phyloP scores from a whole-genome alignment of 192 early-diverging fungal species.

The Lunasporangiospora selenospora region DNA sequence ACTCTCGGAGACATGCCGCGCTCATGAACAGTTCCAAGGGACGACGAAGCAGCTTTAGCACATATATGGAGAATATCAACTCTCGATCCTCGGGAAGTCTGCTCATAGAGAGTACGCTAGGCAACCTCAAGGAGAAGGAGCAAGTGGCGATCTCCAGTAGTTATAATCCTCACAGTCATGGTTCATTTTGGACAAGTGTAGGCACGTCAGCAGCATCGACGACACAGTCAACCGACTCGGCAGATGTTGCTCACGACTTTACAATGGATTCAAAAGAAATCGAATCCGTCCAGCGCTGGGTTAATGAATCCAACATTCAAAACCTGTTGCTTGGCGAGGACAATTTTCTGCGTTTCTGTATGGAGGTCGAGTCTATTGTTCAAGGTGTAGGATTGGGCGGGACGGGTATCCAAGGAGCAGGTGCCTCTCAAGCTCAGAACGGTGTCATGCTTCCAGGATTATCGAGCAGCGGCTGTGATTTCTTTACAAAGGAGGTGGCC shows the following conservation, averaged over 20 bases:
- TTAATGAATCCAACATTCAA: slow-evolving; percentile 36
- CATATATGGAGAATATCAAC: slow-evolving; percentile 37
- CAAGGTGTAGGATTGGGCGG: slow-evolving; percentile 34
- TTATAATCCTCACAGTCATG: slow-evolving; percentile 6
- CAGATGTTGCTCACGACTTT: slow-evolving; percentile 19
- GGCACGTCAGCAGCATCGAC: too few species aligned
- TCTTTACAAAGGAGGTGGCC: slow-evolving; percentile 35
- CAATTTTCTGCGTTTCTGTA: slow-evolving; percentile 49
- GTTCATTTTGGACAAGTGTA: too few species aligned
- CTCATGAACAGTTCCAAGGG: slow-evolving; percentile 2
- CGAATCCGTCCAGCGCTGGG: slow-evolving; percentile 44
- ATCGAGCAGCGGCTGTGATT: slow-evolving; percentile 33
- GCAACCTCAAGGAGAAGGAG: slow-evolving; percentile 32
- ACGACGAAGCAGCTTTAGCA: slow-evolving; percentile 36
- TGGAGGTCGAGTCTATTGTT: slow-evolving; percentile 48
- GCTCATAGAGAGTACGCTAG: slow-evolving; percentile 22
- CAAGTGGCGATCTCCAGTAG: slow-evolving; percentile 15
- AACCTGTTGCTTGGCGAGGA: slow-evolving; percentile 52
- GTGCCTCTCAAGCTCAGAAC: slow-evolving; percentile 24
- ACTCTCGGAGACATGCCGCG: too few species aligned
- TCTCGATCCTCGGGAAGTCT: slow-evolving; percentile 21
- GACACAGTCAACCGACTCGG: too few species aligned
- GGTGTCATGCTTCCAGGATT: slow-evolving; percentile 2
- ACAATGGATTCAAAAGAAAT: slow-evolving; percentile 33
- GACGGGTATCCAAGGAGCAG: slow-evolving; percentile 33